Evolutionary conservation across 1,139 yeast genomes (phyloP), one percentile per base, ranked within the genome.

Genomic region (Candida glucosophila): DNA sequence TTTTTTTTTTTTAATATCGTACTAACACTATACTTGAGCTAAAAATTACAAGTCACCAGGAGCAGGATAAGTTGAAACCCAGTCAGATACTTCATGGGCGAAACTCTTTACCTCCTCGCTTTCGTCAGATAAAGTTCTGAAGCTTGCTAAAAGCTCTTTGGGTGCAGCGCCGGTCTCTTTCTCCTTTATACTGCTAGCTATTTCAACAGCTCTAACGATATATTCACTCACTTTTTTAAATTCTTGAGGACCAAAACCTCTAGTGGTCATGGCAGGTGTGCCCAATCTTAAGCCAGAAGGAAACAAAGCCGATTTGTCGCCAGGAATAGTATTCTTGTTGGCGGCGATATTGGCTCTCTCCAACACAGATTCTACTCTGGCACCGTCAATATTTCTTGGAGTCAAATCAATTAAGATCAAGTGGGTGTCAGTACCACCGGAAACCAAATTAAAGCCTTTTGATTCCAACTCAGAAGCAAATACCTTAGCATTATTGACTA

Each of bases 231-330:
- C 90, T 49, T 73, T 68, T 37, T 65, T 74, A 44, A 88, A 88
- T 45, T 88, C 96, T 24, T 58, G 68, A 36, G 71, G 73, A 22
- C 80, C 78, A 45, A 88, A 79, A 15, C 96, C 96, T 67, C 97
- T 79, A 27, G 96, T 85, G 36, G 96, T 81, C 97, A 88, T 88
- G 32, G 96, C 96, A 31, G 97, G 97, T 23, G 97, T 83, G 43
- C 97, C 97, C 33, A 88, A 85, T 67, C 97, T 80, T 47, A 88
- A 68, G 41, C 97, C 97, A 28, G 93, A 83, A 44, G 97, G 97
- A 60, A 83, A 85, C 41, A 88, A 66, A 17, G 97, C 97, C 21
- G 94, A 81, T 55, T 77, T 79, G 63, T 88, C 97, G 44, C 95
- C 95, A 34, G 97, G 96, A 39, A 88, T 83, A 25, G 96, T 79